Percentiles rank a stretch among this genome's conserved stretches.
Conservation (phyloP, 2,329 filamentous ascomycete genomes). For the Domatiomyces globalis region DNA sequence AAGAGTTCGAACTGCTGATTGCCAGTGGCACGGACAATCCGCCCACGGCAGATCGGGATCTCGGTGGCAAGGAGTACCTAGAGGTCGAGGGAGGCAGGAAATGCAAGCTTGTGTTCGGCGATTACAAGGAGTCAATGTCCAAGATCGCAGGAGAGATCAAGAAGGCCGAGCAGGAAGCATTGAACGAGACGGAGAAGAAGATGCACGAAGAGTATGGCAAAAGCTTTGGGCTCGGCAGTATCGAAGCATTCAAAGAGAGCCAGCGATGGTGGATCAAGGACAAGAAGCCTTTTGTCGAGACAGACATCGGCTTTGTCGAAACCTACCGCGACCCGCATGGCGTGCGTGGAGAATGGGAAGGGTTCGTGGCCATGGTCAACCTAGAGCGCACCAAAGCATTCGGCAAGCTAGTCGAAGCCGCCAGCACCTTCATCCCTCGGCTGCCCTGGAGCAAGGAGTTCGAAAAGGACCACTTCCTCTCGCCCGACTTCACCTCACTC, state of each 20-base stretch:
- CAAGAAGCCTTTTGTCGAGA: constrained; percentile 66
- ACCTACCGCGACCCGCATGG: constrained; percentile 74
- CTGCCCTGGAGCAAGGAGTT: constrained; percentile 80
- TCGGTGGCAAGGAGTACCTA: constrained; percentile 43
- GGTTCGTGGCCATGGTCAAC: constrained; percentile 68
- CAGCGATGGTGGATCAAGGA: constrained; percentile 73
- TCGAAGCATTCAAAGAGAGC: constrained; percentile 65
- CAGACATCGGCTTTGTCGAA: constrained; percentile 72
- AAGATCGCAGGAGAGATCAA: constrained; percentile 51
- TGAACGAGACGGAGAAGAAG: constrained; percentile 58
- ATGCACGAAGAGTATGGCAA: constrained; percentile 63
- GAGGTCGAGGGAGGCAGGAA: constrained; percentile 51
- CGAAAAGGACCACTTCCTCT: constrained; percentile 91
- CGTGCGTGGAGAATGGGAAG: constrained; percentile 71
- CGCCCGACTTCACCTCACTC: constrained; percentile 87
- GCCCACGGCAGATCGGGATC: constrained; percentile 51
- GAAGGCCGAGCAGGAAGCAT: constrained; percentile 53
- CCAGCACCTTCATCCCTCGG: constrained; percentile 71
- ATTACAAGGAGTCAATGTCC: constrained; percentile 58
- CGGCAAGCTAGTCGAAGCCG: constrained; percentile 65
- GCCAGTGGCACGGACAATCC: constrained; percentile 50
- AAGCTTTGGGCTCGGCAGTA: constrained; percentile 60
- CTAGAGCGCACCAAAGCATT: constrained; percentile 81
- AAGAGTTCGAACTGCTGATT: constrained; percentile 58
- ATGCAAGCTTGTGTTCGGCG: constrained; percentile 59